These are phyloP conservation scores for Rhododendron molle DNA, from an alignment of 148 eudicot species.

Conservation along the genomic window DNA sequence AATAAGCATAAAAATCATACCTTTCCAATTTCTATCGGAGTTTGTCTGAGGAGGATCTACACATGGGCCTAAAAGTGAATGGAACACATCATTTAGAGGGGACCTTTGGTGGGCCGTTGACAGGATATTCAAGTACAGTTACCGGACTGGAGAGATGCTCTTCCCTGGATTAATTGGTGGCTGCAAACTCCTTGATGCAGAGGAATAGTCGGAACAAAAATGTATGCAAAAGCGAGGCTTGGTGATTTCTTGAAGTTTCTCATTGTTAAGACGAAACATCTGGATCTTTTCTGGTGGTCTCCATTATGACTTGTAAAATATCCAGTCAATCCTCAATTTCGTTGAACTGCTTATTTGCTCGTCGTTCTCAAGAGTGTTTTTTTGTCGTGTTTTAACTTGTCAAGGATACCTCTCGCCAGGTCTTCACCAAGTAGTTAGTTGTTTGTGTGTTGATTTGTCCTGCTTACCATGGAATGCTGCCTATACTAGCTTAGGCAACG, in stretches of 20 bases:
- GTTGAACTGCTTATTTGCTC: not conserved
- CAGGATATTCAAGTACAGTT: not conserved
- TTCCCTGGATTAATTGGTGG: not conserved
- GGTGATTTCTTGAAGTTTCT: not conserved
- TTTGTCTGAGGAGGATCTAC: not conserved
- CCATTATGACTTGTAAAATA: not conserved
- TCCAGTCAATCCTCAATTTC: not conserved
- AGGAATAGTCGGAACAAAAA: not conserved
- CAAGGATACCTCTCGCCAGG: not conserved
- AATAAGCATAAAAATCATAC: not conserved
- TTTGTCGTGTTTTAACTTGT: not conserved
- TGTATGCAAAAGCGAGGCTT: not conserved
- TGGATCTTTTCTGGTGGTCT: not conserved
- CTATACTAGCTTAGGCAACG: not conserved
- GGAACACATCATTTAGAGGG: not conserved
- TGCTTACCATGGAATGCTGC: not conserved
- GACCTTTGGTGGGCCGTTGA: not conserved
- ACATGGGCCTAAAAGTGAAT: not conserved
- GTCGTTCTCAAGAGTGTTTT: not conserved
- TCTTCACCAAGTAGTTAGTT: not conserved
- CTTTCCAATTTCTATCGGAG: not conserved
- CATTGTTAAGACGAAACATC: not conserved
- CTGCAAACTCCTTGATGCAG: not conserved
- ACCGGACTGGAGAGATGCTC: not conserved
- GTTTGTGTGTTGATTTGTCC: not conserved